These are phyloP conservation scores for Taiwanofungus camphoratus DNA, from an alignment of 1,284 basidiomycete genomes.

Conservation along the genomic window DNA sequence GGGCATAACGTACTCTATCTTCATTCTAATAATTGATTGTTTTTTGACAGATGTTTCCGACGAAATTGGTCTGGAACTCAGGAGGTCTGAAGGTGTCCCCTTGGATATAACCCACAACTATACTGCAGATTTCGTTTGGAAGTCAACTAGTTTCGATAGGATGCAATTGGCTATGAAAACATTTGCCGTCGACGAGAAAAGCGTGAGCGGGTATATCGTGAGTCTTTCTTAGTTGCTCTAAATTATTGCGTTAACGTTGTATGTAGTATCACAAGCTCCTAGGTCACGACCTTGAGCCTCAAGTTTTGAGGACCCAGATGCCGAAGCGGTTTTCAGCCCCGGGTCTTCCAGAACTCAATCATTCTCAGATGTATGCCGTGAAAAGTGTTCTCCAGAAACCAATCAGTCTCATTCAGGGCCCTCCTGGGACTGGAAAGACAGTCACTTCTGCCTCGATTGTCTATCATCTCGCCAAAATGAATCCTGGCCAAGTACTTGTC, in stretches of 20 bases:
- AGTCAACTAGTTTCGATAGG: slow-evolving; percentile 97
- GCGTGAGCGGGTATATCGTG: slow-evolving; percentile 96
- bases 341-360: slow-evolving; percentile 96
- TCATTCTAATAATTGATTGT: slow-evolving; percentile 14
- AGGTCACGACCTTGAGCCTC: slow-evolving; percentile 92
- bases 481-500: slow-evolving; percentile 97
- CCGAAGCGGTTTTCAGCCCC: slow-evolving; percentile 96
- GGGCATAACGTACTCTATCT: slow-evolving; percentile 22
- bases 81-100: slow-evolving; percentile 91
- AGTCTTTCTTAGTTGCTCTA: slow-evolving; percentile 24
- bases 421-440: slow-evolving; percentile 98
- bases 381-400: slow-evolving; percentile 98
- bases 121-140: slow-evolving; percentile 98
- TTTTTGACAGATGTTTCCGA: slow-evolving; percentile 83
- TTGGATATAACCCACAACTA: slow-evolving; percentile 94
- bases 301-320: slow-evolving; percentile 88
- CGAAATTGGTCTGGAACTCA: slow-evolving; percentile 93
- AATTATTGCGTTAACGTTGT: slow-evolving; percentile 10
- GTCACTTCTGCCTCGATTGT: slow-evolving; percentile 99
- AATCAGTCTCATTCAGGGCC: slow-evolving; percentile 96
- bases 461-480: slow-evolving; percentile 99
- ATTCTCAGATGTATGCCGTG: slow-evolving; percentile 99
- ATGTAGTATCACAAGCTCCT: slow-evolving; percentile 93
- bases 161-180: slow-evolving; percentile 99
- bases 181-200: slow-evolving; percentile 98